A percentile compares a stretch with the other conserved stretches of the same genome.
These are phyloP conservation scores for Suillus subluteus DNA, from an alignment of 768 basidiomycete species.

Conservation along the genomic window DNA sequence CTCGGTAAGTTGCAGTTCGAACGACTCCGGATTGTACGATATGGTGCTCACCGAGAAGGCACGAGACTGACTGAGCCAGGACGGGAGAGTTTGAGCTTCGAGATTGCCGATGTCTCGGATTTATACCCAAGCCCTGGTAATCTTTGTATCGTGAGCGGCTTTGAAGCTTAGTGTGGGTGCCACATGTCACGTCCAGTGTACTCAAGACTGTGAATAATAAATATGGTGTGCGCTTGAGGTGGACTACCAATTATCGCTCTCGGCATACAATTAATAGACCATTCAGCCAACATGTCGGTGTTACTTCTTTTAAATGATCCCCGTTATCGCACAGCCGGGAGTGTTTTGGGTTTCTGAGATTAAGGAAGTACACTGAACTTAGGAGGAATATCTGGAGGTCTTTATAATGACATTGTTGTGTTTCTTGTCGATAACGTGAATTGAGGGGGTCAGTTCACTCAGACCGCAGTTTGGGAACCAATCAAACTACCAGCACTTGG, in stretches of 20 bases:
- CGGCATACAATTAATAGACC: not conserved
- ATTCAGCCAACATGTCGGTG: not conserved
- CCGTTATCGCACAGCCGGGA: not conserved
- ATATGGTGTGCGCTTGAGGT: not conserved
- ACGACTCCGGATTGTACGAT: no score
- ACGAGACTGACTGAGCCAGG: not conserved
- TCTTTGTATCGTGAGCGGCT: not conserved
- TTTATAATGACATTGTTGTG: not conserved
- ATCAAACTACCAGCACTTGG: not conserved
- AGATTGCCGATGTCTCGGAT: not conserved
- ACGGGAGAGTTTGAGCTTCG: not conserved
- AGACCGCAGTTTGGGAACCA: not conserved
- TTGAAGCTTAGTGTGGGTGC: not conserved
- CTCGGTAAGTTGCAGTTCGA: not conserved
- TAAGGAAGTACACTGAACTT: not conserved
- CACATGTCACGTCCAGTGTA: not conserved
- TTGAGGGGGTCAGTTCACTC: not conserved
- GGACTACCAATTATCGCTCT: not conserved
- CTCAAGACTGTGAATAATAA: not conserved
- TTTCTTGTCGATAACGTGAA: not conserved
- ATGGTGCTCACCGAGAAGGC: not conserved
- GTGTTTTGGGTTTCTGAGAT: not conserved
- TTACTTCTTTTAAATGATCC: not conserved
- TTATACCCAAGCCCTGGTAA: not conserved
- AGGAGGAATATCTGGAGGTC: not conserved